Conservation (phyloP, 768 basidiomycete species). For the Podaxis sp. region DNA sequence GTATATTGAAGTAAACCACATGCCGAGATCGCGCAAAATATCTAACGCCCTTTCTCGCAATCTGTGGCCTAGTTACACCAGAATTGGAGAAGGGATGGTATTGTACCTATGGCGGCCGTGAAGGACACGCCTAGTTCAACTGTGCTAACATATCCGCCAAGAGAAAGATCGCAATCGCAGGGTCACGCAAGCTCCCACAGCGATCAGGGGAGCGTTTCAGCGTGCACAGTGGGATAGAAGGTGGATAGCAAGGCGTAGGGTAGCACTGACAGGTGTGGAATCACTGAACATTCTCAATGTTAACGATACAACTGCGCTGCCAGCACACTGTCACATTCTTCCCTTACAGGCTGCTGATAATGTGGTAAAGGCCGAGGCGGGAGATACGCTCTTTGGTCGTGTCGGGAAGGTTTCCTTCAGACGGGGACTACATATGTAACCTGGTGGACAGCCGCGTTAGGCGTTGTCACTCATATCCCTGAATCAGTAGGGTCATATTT, state of each 20-base stretch:
- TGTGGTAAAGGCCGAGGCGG: not conserved
- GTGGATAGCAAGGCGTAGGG: not conserved
- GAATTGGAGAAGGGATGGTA: too few relatives aligned
- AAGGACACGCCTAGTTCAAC: too few relatives aligned
- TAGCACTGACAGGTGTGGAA: not conserved
- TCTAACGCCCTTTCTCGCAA: too few relatives aligned
- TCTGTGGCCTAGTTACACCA: too few relatives aligned
- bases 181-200: too few relatives aligned
- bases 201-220: too few relatives aligned
- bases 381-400: not conserved
- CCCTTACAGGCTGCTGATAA: not conserved
- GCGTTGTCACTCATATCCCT: not conserved
- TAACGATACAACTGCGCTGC: not conserved
- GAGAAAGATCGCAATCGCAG: too few relatives aligned
- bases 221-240: not conserved
- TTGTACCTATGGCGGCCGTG: too few relatives aligned
- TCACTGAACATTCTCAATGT: not conserved
- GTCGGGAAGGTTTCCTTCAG: not conserved
- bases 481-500: not conserved
- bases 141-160: too few relatives aligned
- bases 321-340: not conserved
- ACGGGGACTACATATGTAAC: not conserved
- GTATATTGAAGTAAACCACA: too few relatives aligned
- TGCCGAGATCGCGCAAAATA: too few relatives aligned
- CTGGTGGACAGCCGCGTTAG: not conserved